phyloP scores from a whole-genome alignment of 2,329 filamentous ascomycete species.

The Xylaria digitata region DNA sequence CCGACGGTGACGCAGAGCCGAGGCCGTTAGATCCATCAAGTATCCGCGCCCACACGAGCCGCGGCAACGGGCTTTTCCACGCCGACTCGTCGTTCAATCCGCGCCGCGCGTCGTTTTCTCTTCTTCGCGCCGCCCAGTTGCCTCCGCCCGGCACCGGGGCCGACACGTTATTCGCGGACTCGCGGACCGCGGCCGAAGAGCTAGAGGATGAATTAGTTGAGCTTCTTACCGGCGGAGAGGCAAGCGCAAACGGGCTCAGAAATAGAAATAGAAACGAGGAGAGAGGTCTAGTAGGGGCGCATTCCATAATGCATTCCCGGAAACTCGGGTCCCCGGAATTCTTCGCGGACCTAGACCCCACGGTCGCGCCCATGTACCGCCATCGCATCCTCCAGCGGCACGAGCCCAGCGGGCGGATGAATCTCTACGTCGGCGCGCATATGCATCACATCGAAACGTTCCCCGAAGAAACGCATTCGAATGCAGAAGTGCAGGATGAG shows the following conservation, averaged over 20 bases:
- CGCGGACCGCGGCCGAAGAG: conserved; percentile 61
- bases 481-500: too few species aligned
- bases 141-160: conserved; percentile 61
- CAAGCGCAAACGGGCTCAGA: conserved; percentile 29
- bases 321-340: conserved; percentile 63
- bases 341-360: conserved; percentile 59
- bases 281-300: conserved; percentile 59
- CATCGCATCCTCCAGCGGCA: conserved; percentile 65
- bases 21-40: conserved; percentile 39
- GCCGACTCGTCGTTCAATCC: conserved; percentile 67
- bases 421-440: conserved; percentile 65
- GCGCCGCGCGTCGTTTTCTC: conserved; percentile 62
- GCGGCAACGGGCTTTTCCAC: conserved; percentile 65
- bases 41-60: conserved; percentile 41
- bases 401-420: conserved; percentile 62
- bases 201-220: conserved; percentile 53
- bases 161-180: conserved; percentile 65
- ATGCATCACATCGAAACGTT: conserved; percentile 61
- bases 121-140: conserved; percentile 62
- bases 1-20: not conserved
- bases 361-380: conserved; percentile 52
- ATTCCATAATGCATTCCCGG: conserved; percentile 64
- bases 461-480: too few species aligned
- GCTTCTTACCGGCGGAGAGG: conserved; percentile 40
- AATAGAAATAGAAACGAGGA: not conserved